These are phyloP conservation scores for Luffa aegyptiaca DNA, from an alignment of 306 rosid species.

Conservation along the genomic window DNA sequence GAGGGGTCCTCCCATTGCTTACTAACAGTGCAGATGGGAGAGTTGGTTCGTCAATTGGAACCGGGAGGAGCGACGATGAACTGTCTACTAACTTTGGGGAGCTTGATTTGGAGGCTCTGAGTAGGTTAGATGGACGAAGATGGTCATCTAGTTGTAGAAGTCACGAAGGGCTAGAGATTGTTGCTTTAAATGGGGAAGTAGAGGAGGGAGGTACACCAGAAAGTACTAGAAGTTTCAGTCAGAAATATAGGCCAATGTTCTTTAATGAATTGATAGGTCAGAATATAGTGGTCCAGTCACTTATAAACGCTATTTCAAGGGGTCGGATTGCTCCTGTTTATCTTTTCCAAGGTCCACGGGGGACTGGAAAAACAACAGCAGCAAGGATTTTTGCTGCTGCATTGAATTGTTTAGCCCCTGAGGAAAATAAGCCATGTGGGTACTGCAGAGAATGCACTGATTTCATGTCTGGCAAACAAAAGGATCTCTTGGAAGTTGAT, in stretches of 20 bases:
- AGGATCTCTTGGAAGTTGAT: conserved; percentile 70
- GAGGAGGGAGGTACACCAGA: conserved; percentile 73
- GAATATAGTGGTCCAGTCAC: conserved; percentile 89
- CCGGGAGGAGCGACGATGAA: conserved; percentile 86
- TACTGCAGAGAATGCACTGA: conserved; percentile 75
- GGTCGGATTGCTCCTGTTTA: conserved; percentile 87
- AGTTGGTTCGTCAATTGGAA: conserved; percentile 74
- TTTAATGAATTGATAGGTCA: conserved; percentile 85
- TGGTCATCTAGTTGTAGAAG: conserved; percentile 97
- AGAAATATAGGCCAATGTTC: conserved; percentile 74
- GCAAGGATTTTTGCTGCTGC: conserved; percentile 91
- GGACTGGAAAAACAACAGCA: conserved; percentile 89
- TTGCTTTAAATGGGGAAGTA: conserved; percentile 59
- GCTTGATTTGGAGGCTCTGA: conserved; percentile 95
- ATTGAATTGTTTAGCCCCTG: conserved; percentile 66
- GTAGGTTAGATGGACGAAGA: conserved; percentile 90
- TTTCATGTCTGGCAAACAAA: conserved; percentile 56
- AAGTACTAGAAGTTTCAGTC: conserved; percentile 53
- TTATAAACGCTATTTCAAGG: conserved; percentile 61
- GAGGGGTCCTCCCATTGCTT: conserved; percentile 77
- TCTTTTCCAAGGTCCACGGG: conserved; percentile 98
- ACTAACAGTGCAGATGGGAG: conserved; percentile 44
- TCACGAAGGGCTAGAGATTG: conserved; percentile 81
- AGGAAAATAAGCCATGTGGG: conserved; percentile 80
- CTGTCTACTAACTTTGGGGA: conserved; percentile 86